A percentile compares a stretch with the other conserved stretches of the same genome.
phyloP scores from a whole-genome alignment of 768 basidiomycete species.

The Podaxis sp. region DNA sequence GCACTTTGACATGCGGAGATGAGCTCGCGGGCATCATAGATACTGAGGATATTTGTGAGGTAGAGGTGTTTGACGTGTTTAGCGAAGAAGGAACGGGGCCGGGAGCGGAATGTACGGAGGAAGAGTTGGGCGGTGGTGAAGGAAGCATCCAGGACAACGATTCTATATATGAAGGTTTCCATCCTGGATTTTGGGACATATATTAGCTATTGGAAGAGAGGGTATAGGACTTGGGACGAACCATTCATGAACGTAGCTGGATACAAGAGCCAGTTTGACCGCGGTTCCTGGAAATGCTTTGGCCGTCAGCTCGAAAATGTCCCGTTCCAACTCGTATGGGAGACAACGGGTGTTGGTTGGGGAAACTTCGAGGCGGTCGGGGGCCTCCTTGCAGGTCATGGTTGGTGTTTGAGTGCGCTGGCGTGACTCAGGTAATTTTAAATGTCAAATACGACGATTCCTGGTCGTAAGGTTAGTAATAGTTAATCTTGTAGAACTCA shows the following conservation, averaged over 20 bases:
- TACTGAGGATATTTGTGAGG: constrained; percentile 23
- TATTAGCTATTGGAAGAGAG: background rate
- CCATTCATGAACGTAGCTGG: constrained; percentile 26
- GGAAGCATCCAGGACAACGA: constrained; percentile 27
- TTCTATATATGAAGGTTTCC: constrained; percentile 33
- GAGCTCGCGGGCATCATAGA: constrained; percentile 21
- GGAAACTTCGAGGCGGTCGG: background rate
- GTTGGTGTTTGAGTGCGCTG: background rate
- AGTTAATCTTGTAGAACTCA: background rate
- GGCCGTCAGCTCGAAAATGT: constrained; percentile 34
- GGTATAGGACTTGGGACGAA: constrained; percentile 14
- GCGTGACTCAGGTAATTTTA: background rate
- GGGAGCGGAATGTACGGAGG: constrained; percentile 27
- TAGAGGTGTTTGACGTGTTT: constrained; percentile 28
- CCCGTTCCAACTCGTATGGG: constrained; percentile 33
- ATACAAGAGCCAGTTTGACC: constrained; percentile 26
- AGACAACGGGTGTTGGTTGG: constrained; percentile 17
- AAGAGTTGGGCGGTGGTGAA: constrained; percentile 22
- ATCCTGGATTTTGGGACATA: constrained; percentile 22
- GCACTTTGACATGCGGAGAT: constrained; percentile 27
- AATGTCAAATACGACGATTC: background rate
- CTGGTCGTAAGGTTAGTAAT: background rate
- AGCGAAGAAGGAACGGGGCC: constrained; percentile 29
- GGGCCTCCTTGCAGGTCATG: background rate
- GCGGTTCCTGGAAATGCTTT: constrained; percentile 25